Evolutionary conservation across 75 land plant species (phyloP).

Genomic region (Pinus albicaulis): DNA sequence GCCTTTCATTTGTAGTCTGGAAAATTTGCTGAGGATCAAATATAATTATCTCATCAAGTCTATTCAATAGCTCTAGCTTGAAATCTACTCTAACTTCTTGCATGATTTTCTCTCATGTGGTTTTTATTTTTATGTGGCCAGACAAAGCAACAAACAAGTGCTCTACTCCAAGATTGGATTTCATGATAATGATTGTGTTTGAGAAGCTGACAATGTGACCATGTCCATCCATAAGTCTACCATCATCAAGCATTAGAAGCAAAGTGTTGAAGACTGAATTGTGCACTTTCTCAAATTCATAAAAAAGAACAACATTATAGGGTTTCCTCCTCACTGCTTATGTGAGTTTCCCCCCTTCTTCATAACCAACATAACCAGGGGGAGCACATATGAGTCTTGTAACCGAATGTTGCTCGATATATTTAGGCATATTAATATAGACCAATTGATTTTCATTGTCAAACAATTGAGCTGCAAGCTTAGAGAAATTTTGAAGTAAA

Average conservation of each 20-base stretch:
- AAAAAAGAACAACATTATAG: slow-evolving; percentile 93
- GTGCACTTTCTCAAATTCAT: slow-evolving; percentile 98
- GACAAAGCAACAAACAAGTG: slow-evolving; percentile 68
- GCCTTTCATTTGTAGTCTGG: slow-evolving; percentile 91
- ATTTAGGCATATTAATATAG: slow-evolving; percentile 83
- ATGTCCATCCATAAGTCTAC: slow-evolving; percentile 94
- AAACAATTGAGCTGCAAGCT: slow-evolving; percentile 94
- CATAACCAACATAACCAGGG: too few species aligned
- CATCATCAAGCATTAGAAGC: slow-evolving; percentile 51
- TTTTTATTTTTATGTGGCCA: slow-evolving; percentile 60
- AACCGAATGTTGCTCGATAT: slow-evolving; percentile 80
- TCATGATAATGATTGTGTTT: slow-evolving; percentile 90
- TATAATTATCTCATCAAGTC: too few species aligned
- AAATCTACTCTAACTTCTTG: slow-evolving; percentile 87
- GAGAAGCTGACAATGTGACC: slow-evolving; percentile 90
- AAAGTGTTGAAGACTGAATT: background rate
- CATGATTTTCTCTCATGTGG: slow-evolving; percentile 73
- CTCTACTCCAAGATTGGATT: slow-evolving; percentile 96
- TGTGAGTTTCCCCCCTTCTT: slow-evolving; percentile 92
- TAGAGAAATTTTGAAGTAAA: too few species aligned
- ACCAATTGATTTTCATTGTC: slow-evolving; percentile 90
- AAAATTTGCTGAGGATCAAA: slow-evolving; percentile 90
- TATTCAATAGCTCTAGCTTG: slow-evolving; percentile 93
- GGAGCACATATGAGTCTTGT: slow-evolving; percentile 26
- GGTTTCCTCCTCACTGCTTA: slow-evolving; percentile 93